phyloP scores from a whole-genome alignment of 1,284 basidiomycete species.

The Ceratobasidium sp. region DNA sequence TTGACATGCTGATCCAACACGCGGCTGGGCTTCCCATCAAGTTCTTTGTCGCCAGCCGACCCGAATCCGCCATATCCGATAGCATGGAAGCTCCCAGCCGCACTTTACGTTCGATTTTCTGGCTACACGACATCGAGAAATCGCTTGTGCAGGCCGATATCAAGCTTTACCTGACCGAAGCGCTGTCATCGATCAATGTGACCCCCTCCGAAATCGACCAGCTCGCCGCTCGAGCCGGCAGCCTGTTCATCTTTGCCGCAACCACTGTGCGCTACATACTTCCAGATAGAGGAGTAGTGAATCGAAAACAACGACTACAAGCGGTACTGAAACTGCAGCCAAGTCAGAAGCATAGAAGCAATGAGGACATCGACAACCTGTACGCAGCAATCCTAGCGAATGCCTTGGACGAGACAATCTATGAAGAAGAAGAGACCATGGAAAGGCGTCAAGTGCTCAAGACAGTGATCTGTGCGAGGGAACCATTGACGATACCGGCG shows the following conservation, averaged over 20 bases:
- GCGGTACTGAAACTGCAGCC: background rate
- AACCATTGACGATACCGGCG: background rate
- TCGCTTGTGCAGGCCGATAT: conserved; percentile 35
- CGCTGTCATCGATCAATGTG: background rate
- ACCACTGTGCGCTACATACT: conserved; percentile 6
- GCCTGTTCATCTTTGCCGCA: conserved; percentile 35
- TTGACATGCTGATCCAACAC: background rate
- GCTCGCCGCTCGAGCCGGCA: conserved; percentile 9
- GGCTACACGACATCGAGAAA: conserved; percentile 34
- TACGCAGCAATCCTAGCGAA: background rate
- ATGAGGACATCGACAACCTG: background rate
- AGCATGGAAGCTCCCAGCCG: background rate
- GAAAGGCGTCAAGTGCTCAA: background rate
- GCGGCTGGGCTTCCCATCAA: background rate
- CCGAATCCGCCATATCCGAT: background rate
- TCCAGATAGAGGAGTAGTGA: no score
- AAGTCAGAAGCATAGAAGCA: background rate
- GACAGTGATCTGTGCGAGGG: background rate
- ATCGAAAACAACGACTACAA: background rate
- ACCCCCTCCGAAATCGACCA: background rate
- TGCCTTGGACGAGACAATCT: background rate
- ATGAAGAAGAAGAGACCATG: background rate
- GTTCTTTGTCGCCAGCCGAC: conserved; percentile 7
- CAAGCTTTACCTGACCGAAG: conserved; percentile 16
- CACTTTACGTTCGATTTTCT: background rate